These are phyloP conservation scores for Pelargonium nanum DNA, from an alignment of 345 rosid species.

Conservation along the genomic window DNA sequence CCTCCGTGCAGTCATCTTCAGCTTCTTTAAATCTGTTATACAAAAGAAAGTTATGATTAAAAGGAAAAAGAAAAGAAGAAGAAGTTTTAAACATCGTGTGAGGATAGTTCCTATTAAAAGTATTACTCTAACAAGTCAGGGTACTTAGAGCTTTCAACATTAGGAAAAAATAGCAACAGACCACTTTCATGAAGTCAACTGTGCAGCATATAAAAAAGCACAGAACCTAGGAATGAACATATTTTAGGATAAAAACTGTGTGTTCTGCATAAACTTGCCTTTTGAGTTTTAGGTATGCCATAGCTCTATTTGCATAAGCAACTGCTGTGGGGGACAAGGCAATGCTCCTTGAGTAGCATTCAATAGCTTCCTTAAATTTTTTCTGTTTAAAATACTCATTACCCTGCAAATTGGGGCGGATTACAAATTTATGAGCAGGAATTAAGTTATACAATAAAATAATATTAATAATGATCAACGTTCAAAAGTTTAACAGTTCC, in stretches of 20 bases:
- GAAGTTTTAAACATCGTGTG: not conserved
- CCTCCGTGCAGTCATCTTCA: constrained; percentile 90
- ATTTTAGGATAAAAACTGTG: not conserved
- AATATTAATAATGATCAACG: not conserved
- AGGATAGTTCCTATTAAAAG: too few species aligned
- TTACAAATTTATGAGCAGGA: not conserved
- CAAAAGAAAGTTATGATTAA: not conserved
- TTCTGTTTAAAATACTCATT: constrained; percentile 76
- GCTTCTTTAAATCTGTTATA: constrained; percentile 61
- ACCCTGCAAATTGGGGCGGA: constrained; percentile 36
- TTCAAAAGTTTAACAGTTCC: constrained; percentile 8
- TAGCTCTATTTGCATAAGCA: constrained; percentile 81
- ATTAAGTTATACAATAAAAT: not conserved
- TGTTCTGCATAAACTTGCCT: constrained; percentile 25
- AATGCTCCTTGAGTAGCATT: constrained; percentile 85
- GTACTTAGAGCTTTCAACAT: too few species aligned
- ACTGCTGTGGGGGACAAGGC: constrained; percentile 78
- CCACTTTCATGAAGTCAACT: not conserved
- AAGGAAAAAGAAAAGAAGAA: constrained; percentile 3
- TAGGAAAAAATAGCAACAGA: not conserved
- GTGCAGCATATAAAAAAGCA: not conserved
- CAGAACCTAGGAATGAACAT: not conserved
- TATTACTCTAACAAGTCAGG: too few species aligned
- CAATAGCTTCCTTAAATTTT: constrained; percentile 76
- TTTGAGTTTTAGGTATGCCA: constrained; percentile 80